phyloP scores from a whole-genome alignment of 2,329 filamentous ascomycete genomes.

The Alternaria brassicae region DNA sequence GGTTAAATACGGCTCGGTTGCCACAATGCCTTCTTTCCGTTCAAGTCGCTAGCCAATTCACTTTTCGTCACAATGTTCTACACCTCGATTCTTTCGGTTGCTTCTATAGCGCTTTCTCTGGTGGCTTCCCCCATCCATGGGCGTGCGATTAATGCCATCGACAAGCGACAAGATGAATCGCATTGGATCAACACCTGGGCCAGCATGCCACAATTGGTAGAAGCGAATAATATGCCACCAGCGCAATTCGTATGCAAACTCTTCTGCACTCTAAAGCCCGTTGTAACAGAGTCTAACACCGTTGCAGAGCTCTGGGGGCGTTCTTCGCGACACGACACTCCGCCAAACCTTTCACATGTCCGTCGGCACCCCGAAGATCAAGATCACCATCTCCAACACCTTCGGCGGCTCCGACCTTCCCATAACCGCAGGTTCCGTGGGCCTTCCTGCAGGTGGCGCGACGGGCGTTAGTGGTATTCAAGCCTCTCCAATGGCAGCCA shows the following conservation, averaged over 20 bases:
- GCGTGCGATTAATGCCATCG: constrained; percentile 9
- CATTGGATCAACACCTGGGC: constrained; percentile 70
- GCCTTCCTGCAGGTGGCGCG: constrained; percentile 61
- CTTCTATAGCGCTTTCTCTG: not conserved
- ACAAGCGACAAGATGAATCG: constrained; percentile 43
- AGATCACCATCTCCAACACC: constrained; percentile 69
- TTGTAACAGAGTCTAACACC: not conserved
- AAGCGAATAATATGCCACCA: constrained; percentile 67
- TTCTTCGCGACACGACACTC: constrained; percentile 68
- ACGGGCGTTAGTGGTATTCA: constrained; percentile 64
- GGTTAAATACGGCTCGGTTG: not conserved
- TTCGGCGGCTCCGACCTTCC: constrained; percentile 68
- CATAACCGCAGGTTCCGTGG: constrained; percentile 66
- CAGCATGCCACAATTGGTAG: constrained; percentile 70
- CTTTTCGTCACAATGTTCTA: not conserved
- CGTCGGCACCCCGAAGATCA: constrained; percentile 63
- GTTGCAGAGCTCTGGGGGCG: constrained; percentile 59
- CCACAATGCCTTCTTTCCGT: not conserved
- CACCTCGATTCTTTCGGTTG: not conserved
- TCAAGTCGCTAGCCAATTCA: not conserved
- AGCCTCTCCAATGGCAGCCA: constrained; percentile 63
- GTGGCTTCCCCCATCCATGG: not conserved
- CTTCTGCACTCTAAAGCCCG: constrained; percentile 11
- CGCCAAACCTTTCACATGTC: constrained; percentile 71
- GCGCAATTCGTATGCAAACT: constrained; percentile 58